Percentiles rank a stretch among this genome's conserved stretches.
These are phyloP conservation scores for Raffaelea ambrosiae DNA, from an alignment of 2,329 filamentous ascomycete species.

Conservation along the genomic window DNA sequence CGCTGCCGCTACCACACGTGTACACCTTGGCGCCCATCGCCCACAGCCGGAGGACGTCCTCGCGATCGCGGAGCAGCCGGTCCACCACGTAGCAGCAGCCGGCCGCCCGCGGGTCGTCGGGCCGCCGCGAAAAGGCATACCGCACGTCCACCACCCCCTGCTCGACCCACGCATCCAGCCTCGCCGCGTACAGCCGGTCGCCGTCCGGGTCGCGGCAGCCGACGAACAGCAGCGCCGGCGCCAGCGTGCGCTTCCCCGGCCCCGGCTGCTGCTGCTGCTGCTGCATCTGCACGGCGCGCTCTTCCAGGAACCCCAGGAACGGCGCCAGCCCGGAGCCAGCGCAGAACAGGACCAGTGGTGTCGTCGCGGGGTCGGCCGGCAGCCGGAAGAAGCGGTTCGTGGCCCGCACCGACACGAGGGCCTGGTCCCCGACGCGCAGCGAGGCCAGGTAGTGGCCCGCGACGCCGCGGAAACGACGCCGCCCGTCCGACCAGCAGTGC, in stretches of 20 bases:
- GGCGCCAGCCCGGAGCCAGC: constrained; percentile 50
- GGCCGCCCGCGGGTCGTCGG: too few relatives aligned
- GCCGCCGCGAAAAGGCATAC: constrained; percentile 9
- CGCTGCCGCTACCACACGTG: too few relatives aligned
- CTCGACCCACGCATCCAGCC: constrained; percentile 8
- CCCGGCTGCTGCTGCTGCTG: too few relatives aligned
- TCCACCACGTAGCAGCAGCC: too few relatives aligned
- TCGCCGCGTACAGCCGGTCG: constrained; percentile 12
- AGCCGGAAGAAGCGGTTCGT: constrained; percentile 37
- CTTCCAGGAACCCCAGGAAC: constrained; percentile 54
- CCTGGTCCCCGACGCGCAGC: constrained; percentile 31
- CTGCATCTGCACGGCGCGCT: too few relatives aligned
- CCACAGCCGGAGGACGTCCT: too few relatives aligned
- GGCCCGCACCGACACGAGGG: constrained; percentile 41
- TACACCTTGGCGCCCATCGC: too few relatives aligned
- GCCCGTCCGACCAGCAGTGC: constrained; percentile 38
- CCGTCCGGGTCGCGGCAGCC: constrained; percentile 10
- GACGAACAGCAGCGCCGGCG: constrained; percentile 12
- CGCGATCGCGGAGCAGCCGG: too few relatives aligned
- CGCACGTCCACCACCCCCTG: constrained; percentile 9
- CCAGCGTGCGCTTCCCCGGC: constrained; percentile 23
- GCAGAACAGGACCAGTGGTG: constrained; percentile 41
- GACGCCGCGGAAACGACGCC: constrained; percentile 41
- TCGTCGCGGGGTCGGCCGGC: constrained; percentile 32
- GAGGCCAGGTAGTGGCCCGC: constrained; percentile 49